These are phyloP conservation scores for Aspergillus indologenus DNA, from an alignment of 495 filamentous ascomycete genomes.

Conservation along the genomic window DNA sequence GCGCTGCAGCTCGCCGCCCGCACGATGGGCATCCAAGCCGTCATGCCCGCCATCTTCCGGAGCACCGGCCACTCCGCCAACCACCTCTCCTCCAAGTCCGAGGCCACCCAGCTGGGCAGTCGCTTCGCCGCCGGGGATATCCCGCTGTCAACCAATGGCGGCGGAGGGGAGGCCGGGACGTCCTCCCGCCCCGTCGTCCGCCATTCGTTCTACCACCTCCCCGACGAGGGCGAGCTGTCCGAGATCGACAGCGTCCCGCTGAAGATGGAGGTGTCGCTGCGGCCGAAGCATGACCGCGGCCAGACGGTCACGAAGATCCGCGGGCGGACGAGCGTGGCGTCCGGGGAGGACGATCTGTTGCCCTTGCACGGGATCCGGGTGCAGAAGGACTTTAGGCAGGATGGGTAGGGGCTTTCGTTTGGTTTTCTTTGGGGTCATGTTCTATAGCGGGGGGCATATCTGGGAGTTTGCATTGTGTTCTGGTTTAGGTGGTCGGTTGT, in stretches of 20 bases:
- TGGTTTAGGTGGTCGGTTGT: no score
- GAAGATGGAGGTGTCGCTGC: slow-evolving; percentile 9
- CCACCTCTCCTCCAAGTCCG: slow-evolving; percentile 8
- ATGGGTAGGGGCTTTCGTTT: neutral
- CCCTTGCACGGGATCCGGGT: slow-evolving; percentile 27
- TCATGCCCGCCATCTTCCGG: slow-evolving; percentile 14
- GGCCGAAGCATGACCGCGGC: slow-evolving; percentile 21
- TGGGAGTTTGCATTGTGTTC: neutral
- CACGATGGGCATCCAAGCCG: slow-evolving; percentile 14
- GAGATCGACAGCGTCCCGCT: neutral
- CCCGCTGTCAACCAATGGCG: neutral
- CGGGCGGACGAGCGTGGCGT: neutral
- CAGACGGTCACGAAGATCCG: slow-evolving; percentile 19
- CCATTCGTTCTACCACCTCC: slow-evolving; percentile 22
- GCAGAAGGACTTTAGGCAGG: slow-evolving; percentile 24
- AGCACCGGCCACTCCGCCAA: slow-evolving; percentile 3
- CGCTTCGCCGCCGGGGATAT: neutral
- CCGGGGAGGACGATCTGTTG: slow-evolving; percentile 21
- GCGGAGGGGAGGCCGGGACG: slow-evolving; percentile 4
- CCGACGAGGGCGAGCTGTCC: slow-evolving; percentile 13
- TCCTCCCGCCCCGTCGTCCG: slow-evolving; percentile 6
- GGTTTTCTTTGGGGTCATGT: neutral
- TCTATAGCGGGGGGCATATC: neutral
- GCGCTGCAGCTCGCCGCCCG: slow-evolving; percentile 18
- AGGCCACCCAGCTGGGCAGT: slow-evolving; percentile 1